Evolutionary conservation across 2,329 filamentous ascomycete species (phyloP), one percentile per base, ranked within the genome.

Genomic region (Sporothrix inflata): DNA sequence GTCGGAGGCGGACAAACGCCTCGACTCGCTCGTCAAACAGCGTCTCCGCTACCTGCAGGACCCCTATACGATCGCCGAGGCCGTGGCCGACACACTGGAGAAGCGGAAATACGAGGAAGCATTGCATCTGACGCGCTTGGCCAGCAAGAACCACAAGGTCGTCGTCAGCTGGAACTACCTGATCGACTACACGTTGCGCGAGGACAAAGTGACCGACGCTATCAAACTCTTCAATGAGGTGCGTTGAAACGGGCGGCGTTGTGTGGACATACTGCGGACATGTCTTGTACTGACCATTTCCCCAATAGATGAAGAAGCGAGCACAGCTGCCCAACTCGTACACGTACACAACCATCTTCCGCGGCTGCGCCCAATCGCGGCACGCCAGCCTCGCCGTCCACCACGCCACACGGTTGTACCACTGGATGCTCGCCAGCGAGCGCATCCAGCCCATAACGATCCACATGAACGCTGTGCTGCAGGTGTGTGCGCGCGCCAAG

Each of bases 81-180:
- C 91, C 70, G 89, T 97, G 55, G 84, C 84, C 70, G 83, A 84
- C 67, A 83, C 89, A 21, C 83, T 98, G 65, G 79, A 79, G 5
- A 85, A 87, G 73, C 87, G 87, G 55, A 84, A 90, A 42, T 86
- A 87, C 49, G 87, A 90, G 2, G 89, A 93, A 77, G 94, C 94
- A 34, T 80, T 91, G 55, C 83, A 88, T 24, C 80, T 97, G 73
- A 88, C 91, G 49, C 89, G 91, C 72, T 84, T 87, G 76, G 91
- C 91, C n/a, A 94, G 90, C 79, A 89, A 86, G 75, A 80, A 84
- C 0, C 85, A 87, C 75, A 83, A 90, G 72, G 90, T 91, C 75
- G 84, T 88, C 4, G 94, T 97, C 72, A 90, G 92, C 73, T 99
- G 95, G 94, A 98, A 98, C 81, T 88, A 92, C 78, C 81, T 97